These are phyloP conservation scores for Tetrapisispora taiwanensis DNA, from an alignment of 805 yeast genomes.

Conservation along the genomic window DNA sequence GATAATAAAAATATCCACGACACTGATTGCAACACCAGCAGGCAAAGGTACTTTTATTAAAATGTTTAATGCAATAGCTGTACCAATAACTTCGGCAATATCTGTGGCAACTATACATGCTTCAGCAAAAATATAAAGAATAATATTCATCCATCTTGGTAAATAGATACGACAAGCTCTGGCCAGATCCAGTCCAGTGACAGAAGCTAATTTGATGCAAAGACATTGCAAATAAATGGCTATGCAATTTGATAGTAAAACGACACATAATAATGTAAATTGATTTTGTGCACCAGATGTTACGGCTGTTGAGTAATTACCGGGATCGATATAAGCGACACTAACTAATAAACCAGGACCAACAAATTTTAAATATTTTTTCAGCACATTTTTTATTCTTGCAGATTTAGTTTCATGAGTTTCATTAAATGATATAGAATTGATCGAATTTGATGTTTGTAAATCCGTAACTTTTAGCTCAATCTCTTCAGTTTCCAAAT, in stretches of 20 bases:
- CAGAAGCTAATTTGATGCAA: slow-evolving; percentile 79
- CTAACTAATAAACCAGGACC: slow-evolving; percentile 87
- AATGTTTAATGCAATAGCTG: slow-evolving; percentile 78
- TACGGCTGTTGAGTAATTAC: slow-evolving; percentile 84
- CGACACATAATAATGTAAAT: slow-evolving; percentile 61
- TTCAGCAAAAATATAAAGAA: slow-evolving; percentile 71
- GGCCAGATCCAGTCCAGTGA: slow-evolving; percentile 82
- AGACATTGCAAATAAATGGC: slow-evolving; percentile 77
- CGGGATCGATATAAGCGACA: slow-evolving; percentile 91
- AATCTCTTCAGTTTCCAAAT: too few species aligned
- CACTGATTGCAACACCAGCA: slow-evolving; percentile 69
- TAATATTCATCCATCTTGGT: slow-evolving; percentile 53
- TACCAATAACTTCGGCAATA: slow-evolving; percentile 89
- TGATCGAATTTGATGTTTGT: background rate
- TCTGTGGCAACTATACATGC: slow-evolving; percentile 87
- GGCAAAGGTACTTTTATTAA: slow-evolving; percentile 64
- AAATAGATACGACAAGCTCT: slow-evolving; percentile 69
- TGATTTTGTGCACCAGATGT: slow-evolving; percentile 76
- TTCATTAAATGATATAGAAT: background rate
- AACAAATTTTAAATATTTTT: slow-evolving; percentile 55
- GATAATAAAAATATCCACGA: slow-evolving; percentile 70
- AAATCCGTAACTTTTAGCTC: background rate
- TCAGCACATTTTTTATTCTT: slow-evolving; percentile 14
- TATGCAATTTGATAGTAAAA: slow-evolving; percentile 68
- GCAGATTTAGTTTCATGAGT: background rate